phyloP scores from a whole-genome alignment of 2,329 filamentous ascomycete species.

The Huntiella bhutanensis region DNA sequence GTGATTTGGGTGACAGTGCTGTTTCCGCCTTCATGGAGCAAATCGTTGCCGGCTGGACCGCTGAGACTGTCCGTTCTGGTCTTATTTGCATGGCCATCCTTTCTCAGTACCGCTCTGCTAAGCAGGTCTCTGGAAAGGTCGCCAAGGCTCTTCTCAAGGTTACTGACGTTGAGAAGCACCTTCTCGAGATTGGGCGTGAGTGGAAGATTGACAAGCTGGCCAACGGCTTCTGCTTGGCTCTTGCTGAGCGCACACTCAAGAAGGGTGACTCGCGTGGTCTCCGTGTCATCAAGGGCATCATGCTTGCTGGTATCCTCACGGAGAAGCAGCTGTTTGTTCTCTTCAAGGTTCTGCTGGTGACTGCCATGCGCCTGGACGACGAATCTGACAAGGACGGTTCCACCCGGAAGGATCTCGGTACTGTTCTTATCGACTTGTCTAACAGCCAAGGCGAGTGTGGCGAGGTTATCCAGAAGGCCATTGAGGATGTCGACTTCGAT shows the following conservation, averaged over 20 bases:
- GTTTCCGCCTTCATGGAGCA: conserved; percentile 84
- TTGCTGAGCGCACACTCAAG: conserved; percentile 42
- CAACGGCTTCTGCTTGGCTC: conserved; percentile 49
- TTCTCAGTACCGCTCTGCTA: conserved; percentile 56
- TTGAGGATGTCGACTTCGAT: conserved; percentile 50
- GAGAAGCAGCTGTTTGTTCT: conserved; percentile 44
- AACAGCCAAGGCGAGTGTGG: conserved; percentile 39
- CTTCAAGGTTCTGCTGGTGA: conserved; percentile 44
- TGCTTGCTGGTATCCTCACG: conserved; percentile 40
- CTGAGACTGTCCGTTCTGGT: conserved; percentile 52
- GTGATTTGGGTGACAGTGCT: conserved; percentile 56
- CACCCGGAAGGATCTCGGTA: conserved; percentile 44
- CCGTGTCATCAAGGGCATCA: conserved; percentile 38
- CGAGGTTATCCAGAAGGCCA: conserved; percentile 44
- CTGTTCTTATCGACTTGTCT: conserved; percentile 46
- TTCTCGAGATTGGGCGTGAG: conserved; percentile 43
- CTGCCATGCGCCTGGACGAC: conserved; percentile 38
- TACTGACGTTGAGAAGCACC: conserved; percentile 35
- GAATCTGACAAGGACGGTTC: conserved; percentile 33
- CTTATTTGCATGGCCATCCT: conserved; percentile 66
- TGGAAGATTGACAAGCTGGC: conserved; percentile 53
- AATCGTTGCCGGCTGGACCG: conserved; percentile 56
- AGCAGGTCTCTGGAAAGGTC: conserved; percentile 49
- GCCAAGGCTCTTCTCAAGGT: conserved; percentile 50
- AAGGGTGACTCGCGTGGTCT: conserved; percentile 39